A percentile compares a stretch with the other conserved stretches of the same genome.
phyloP scores from a whole-genome alignment of 2,329 filamentous ascomycete species.

The Emergomyces africanus region DNA sequence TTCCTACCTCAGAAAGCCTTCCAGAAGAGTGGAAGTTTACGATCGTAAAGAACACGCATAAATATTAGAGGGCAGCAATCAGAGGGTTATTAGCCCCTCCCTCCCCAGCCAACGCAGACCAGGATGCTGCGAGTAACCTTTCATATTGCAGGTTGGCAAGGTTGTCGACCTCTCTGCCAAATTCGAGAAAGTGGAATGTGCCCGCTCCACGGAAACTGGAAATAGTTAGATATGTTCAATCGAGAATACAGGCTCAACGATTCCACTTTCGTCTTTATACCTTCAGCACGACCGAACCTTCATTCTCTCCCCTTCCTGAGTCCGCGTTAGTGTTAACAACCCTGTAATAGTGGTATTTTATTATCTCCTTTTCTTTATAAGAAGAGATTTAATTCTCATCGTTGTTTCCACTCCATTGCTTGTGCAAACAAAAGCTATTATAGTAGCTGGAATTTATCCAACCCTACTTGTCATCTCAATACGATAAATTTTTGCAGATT shows the following conservation, averaged over 20 bases:
- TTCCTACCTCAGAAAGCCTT: constrained; percentile 8
- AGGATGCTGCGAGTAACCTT: constrained; percentile 4
- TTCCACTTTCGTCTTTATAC: not conserved
- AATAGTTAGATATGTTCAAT: not conserved
- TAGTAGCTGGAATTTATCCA: not conserved
- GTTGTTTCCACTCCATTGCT: not conserved
- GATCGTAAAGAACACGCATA: constrained; percentile 16
- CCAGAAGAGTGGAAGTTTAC: constrained; percentile 11
- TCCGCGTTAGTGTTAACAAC: not conserved
- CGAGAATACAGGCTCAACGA: not conserved
- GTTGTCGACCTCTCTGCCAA: not conserved
- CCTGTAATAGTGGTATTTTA: not conserved
- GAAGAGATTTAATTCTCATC: not conserved
- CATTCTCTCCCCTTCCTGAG: not conserved
- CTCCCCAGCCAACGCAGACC: not conserved
- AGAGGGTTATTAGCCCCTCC: constrained; percentile 6
- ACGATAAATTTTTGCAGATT: not conserved
- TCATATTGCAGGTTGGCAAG: not conserved
- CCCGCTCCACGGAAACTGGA: not conserved
- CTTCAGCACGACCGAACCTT: not conserved
- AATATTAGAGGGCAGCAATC: constrained; percentile 17
- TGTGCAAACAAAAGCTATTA: not conserved
- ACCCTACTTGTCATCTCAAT: not conserved
- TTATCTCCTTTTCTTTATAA: not conserved
- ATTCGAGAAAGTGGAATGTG: not conserved